Percentiles rank a stretch among this genome's conserved stretches.
Conservation (phyloP, 345 rosid genomes). For the Adansonia digitata region DNA sequence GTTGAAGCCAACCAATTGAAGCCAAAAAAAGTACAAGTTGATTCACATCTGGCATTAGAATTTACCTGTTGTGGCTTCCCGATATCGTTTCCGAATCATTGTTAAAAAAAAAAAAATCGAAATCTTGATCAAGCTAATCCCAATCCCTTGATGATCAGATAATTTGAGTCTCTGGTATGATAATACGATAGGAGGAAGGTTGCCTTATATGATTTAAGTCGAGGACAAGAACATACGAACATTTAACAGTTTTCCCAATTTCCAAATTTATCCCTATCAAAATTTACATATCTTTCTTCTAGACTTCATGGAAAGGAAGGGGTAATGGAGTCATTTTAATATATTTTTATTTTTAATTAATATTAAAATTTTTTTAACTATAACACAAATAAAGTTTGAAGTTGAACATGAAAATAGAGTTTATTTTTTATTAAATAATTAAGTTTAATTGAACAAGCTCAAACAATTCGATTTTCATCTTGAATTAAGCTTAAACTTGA, state of each 20-base stretch:
- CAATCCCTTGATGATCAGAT: not conserved
- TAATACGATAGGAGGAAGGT: not conserved
- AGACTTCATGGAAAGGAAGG: not conserved
- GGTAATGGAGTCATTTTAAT: not conserved
- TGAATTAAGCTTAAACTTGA: no score
- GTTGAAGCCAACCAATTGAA: not conserved
- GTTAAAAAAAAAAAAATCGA: no score
- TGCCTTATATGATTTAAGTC: not conserved
- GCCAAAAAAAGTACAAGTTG: no score
- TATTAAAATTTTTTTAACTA: no score
- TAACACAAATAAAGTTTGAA: no score
- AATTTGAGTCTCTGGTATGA: not conserved
- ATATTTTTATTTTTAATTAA: no score
- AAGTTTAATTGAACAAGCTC: no score
- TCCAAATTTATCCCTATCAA: not conserved
- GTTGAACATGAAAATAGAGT: no score
- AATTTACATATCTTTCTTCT: not conserved
- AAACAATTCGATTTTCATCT: no score
- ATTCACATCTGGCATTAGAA: not conserved
- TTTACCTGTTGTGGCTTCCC: constrained; percentile 9
- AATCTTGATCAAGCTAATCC: not conserved
- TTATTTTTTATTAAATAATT: no score
- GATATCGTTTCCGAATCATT: constrained; percentile 9
- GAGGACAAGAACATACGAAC: not conserved
- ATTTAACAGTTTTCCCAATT: not conserved